Evolutionary conservation across 148 eudicot genomes (phyloP), one percentile per base, ranked within the genome.

Genomic region (Nepenthes gracilis): DNA sequence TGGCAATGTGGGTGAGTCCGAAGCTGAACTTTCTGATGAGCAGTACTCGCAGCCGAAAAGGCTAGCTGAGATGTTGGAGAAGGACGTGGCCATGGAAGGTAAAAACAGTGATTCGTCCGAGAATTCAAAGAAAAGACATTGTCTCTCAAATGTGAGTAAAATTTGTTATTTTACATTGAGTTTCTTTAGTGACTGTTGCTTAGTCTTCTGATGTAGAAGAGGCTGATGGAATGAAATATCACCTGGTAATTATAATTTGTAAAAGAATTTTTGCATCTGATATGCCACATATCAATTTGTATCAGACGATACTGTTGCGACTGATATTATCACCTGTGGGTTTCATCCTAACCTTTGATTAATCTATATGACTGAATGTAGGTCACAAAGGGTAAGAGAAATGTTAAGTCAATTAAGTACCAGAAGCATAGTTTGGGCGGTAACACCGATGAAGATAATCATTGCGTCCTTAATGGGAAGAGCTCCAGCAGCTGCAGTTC

Each of bases 301-400:
- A 45, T 11, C 48, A 6, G 6, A 45, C 11, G 1, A 54, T 14
- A 1, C 7, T 54, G 32, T 54, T 32, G 33, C 36, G 33, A 23
- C 23, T 23, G 23, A 23, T 23, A 23, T 23, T 23, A 0, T 23
- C 23, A 23, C 23, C 23, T 23, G 54, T 10, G 2, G 12, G 33
- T 14, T 47, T n/a, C 48, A 11, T 60, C 2, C 2, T 43, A 10
- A 9, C 47, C 47, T 65, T 48, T 62, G 1, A 64, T 48, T 12
- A 35, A 23, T 23, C 0, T 9, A 23, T 36, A 40, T 72, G 45
- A 54, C 4, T 23, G 2, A 37, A 63, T 71, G 73, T 58, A 83
- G 83, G 64, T 70, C 13, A 74, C 64, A 59, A 80, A 74, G 64
- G 85, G 73, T 48, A 82, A 80, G 76, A 79, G 78, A 52, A 82